Base-by-base conservation (phyloP, 805 yeast genomes). In the Metschnikowia corniflorae region DNA sequence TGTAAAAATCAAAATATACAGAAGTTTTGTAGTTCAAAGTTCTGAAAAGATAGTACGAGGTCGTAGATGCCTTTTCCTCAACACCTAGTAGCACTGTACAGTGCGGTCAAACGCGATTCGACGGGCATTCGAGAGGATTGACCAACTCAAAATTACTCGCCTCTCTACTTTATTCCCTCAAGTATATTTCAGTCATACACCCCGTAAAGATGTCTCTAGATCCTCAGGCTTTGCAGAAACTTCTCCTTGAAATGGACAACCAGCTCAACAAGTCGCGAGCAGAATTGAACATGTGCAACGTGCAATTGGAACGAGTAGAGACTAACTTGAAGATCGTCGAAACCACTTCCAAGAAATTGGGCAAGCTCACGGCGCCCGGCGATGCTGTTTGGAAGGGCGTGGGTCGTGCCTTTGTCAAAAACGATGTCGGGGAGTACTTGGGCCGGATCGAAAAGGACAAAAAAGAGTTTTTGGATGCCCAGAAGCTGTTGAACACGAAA, bases 351-450 rank as follows among this genome's bases (percentile, higher is more conserved):
- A 54, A 69, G 22, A 84, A 82, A 46, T 64, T 87, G 33, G 64
- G 61, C 17, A 46, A 50, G 28, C 46, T 62, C 19, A 66, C 75
- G 28, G 51, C 47, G 32, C 48, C 51, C 3, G 54, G 72, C 10
- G 69, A 64, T 7, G 65, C 65, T 15, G 89, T 88, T 5, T 88
- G 95, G 93, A 77, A 85, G 54, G 86, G 94, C 5, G 75, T 86
- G 23, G 97, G 97, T 19, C 83, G 82, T 59, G 75, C 86, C 20
- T 84, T 82, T 55, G 61, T 82, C 7, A 57, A 63, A 29, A 69
- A 69, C 4, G 66, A 68, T 18, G 65, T 66, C 3, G 50, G 57
- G 4, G 60, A 65, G 3, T 84, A 85, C 58, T 57, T 72, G 30
- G 51, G 56, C 9, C 70, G 68, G 34, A 59, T 86, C 22, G 54